Conservation (phyloP, 2,329 filamentous ascomycete species). For the Aspergillus spinulosporus region DNA sequence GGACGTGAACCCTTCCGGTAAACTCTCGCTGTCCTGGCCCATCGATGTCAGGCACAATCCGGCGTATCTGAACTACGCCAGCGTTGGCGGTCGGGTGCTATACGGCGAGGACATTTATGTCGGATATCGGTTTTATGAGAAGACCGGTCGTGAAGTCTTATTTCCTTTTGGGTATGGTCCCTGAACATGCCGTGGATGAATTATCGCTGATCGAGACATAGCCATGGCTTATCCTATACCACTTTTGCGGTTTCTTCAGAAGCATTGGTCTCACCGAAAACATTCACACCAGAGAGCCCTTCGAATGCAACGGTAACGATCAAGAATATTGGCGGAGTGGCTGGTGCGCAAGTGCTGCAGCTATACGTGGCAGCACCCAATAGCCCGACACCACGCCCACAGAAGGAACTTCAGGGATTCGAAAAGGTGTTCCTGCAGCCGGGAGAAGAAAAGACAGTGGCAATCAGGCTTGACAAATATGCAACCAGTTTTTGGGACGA, state of each 20-base stretch:
- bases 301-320: constrained; percentile 47
- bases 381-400: constrained; percentile 37
- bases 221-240: constrained; percentile 68
- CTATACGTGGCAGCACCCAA: constrained; percentile 38
- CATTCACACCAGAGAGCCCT: constrained; percentile 45
- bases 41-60: constrained; percentile 66
- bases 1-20: constrained; percentile 69
- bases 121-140: constrained; percentile 78
- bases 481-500: constrained; percentile 48
- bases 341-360: constrained; percentile 55
- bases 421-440: constrained; percentile 44
- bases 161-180: constrained; percentile 65
- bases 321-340: constrained; percentile 54
- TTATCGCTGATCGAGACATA: not conserved
- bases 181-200: not conserved
- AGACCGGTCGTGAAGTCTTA: constrained; percentile 59
- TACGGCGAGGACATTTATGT: constrained; percentile 79
- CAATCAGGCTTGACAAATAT: constrained; percentile 35
- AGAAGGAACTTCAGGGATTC: constrained; percentile 50
- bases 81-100: constrained; percentile 67
- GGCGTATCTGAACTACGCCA: constrained; percentile 69
- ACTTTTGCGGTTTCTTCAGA: constrained; percentile 58
- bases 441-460: constrained; percentile 34
- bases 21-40: constrained; percentile 72
- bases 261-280: constrained; percentile 46